Conservation (phyloP, 768 basidiomycete genomes). For the Collybia nuda region DNA sequence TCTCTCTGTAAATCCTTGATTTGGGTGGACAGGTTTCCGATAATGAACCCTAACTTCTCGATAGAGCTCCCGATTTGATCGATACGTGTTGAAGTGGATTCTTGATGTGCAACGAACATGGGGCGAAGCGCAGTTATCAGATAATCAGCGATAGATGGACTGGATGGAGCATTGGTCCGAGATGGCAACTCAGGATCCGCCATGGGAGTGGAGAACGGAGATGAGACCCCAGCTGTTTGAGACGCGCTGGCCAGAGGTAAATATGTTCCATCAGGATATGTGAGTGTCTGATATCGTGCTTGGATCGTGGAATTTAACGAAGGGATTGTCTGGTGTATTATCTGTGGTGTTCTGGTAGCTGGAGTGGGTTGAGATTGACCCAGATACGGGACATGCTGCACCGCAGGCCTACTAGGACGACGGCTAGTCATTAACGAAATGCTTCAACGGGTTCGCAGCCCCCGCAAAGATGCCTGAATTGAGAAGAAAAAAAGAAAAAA, state of each 20-base stretch:
- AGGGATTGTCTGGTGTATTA: no score
- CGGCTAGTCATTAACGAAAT: no score
- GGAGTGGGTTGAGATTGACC: no score
- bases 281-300: no score
- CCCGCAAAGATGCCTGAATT: no score
- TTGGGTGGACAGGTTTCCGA: slow-evolving; percentile 3
- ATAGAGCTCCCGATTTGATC: slow-evolving; percentile 8
- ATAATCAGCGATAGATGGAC: neutral
- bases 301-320: no score
- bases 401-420: no score
- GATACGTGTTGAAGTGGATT: slow-evolving; percentile 5
- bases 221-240: neutral
- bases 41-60: neutral
- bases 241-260: neutral
- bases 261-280: neutral
- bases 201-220: neutral
- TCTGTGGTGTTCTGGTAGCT: no score
- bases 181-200: neutral
- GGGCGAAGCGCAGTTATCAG: slow-evolving; percentile 7
- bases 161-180: neutral
- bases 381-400: no score
- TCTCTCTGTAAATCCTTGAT: slow-evolving; percentile 8
- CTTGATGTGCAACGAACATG: slow-evolving; percentile 1
- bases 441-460: no score
- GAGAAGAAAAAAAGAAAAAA: no score